Conservation (phyloP, 129 eudicot species). For the Centrapalus pauciflorus region DNA sequence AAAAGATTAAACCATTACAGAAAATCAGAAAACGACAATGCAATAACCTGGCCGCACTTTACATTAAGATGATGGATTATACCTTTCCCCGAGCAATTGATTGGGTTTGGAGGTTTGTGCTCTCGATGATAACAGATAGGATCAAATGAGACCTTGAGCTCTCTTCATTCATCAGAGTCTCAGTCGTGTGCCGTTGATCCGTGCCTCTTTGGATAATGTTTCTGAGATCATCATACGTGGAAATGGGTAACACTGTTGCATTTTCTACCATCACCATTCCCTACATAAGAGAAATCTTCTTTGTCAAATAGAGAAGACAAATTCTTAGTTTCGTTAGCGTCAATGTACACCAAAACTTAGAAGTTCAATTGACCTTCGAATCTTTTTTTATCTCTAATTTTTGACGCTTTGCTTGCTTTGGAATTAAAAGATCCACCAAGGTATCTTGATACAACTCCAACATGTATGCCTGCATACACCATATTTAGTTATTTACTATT, state of each 20-base stretch:
- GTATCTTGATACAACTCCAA: slow-evolving; percentile 94
- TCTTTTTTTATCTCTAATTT: slow-evolving; percentile 90
- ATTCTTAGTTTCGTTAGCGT: too few species aligned
- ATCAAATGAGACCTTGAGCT: slow-evolving; percentile 97
- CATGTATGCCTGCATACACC: slow-evolving; percentile 74
- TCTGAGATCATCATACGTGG: slow-evolving; percentile 75
- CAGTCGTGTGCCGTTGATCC: slow-evolving; percentile 91
- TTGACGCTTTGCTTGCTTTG: slow-evolving; percentile 61
- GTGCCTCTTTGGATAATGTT: slow-evolving; percentile 81
- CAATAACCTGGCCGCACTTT: neutral
- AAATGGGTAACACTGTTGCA: slow-evolving; percentile 57
- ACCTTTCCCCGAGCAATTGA: slow-evolving; percentile 95
- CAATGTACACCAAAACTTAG: neutral
- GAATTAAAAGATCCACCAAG: slow-evolving; percentile 73
- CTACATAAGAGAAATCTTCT: slow-evolving; percentile 22
- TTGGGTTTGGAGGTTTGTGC: slow-evolving; percentile 94
- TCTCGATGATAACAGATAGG: slow-evolving; percentile 72
- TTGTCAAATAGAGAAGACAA: neutral
- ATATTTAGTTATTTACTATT: too few species aligned
- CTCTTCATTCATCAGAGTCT: slow-evolving; percentile 88
- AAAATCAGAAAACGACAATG: neutral
- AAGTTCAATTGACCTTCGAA: slow-evolving; percentile 55
- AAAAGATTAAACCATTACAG: neutral
- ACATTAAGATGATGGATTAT: neutral
- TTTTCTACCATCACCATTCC: slow-evolving; percentile 96